Evolutionary conservation across 2,329 filamentous ascomycete species (phyloP).

Genomic region (Zelopaecilomyces penicillatus): DNA sequence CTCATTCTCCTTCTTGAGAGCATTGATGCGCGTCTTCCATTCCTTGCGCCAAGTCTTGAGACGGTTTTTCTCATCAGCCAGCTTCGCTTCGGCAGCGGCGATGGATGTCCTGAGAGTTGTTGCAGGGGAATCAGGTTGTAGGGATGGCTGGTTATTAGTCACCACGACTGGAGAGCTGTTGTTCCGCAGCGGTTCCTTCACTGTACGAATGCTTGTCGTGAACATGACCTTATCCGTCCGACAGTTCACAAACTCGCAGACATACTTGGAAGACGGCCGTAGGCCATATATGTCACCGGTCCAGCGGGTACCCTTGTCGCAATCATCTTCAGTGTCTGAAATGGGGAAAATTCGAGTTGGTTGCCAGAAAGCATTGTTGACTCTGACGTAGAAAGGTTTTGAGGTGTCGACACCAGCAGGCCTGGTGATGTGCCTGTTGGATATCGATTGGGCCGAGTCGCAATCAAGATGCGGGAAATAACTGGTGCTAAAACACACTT

Average conservation of each 20-base stretch:
- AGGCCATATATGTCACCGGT: slow-evolving; percentile 62
- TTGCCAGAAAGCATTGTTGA: slow-evolving; percentile 75
- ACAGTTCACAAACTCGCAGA: slow-evolving; percentile 68
- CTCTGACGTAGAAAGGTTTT: slow-evolving; percentile 70
- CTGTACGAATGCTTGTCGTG: slow-evolving; percentile 62
- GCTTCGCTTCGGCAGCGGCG: slow-evolving; percentile 59
- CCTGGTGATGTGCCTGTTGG: slow-evolving; percentile 23
- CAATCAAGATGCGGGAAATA: slow-evolving; percentile 45
- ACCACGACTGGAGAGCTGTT: slow-evolving; percentile 18
- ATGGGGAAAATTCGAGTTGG: slow-evolving; percentile 60
- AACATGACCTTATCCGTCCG: slow-evolving; percentile 59
- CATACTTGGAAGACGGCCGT: slow-evolving; percentile 66
- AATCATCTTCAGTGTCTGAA: slow-evolving; percentile 22
- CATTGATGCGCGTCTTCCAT: slow-evolving; percentile 60
- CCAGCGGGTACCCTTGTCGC: slow-evolving; percentile 48
- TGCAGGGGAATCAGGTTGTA: slow-evolving; percentile 66
- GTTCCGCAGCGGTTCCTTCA: slow-evolving; percentile 34
- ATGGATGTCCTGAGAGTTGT: slow-evolving; percentile 73
- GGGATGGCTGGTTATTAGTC: slow-evolving; percentile 46
- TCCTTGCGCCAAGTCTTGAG: slow-evolving; percentile 67
- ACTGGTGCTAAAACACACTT: slow-evolving; percentile 69
- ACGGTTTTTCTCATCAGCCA: slow-evolving; percentile 59
- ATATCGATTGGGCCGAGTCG: slow-evolving; percentile 13
- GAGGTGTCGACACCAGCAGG: slow-evolving; percentile 52
- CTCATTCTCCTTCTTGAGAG: slow-evolving; percentile 66